Evolutionary conservation across 2,329 filamentous ascomycete genomes (phyloP).

Genomic region (Fusarium sp.): DNA sequence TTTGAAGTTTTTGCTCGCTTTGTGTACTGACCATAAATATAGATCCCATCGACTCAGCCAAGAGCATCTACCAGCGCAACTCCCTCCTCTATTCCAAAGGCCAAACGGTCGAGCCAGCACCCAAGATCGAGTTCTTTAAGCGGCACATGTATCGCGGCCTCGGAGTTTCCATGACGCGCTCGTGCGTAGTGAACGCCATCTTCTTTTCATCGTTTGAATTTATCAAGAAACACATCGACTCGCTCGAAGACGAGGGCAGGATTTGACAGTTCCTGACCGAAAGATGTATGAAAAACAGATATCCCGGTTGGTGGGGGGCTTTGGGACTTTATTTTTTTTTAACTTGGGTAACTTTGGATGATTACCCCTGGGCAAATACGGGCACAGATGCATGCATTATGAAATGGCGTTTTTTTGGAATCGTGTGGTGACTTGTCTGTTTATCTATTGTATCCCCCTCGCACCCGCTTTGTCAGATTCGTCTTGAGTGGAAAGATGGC

Average conservation of each 20-base stretch:
- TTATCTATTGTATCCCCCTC: not conserved
- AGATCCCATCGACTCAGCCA: conserved; percentile 83
- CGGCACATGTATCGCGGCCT: conserved; percentile 84
- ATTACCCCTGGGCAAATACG: conserved; percentile 18
- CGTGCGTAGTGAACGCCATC: conserved; percentile 85
- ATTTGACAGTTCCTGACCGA: conserved; percentile 1
- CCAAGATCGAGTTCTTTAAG: conserved; percentile 83
- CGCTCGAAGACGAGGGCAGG: conserved; percentile 58
- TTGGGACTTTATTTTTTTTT: conserved; percentile 2
- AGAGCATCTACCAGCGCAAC: conserved; percentile 87
- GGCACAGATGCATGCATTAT: conserved; percentile 40
- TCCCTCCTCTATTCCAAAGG: conserved; percentile 77
- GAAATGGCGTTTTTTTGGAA: conserved; percentile 41
- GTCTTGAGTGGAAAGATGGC: conserved; percentile 80
- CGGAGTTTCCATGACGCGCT: conserved; percentile 84
- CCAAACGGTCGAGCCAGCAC: conserved; percentile 71
- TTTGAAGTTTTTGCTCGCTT: not conserved
- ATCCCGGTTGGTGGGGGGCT: conserved; percentile 7
- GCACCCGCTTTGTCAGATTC: not conserved
- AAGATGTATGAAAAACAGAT: conserved; percentile 1
- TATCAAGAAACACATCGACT: conserved; percentile 76
- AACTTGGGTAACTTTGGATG: conserved; percentile 22
- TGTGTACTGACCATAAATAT: conserved; percentile 12
- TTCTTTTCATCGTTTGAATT: conserved; percentile 93
- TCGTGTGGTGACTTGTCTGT: conserved; percentile 12